These are phyloP conservation scores for Eimeria maxima DNA, from an alignment of 169 alveolate genomes.

Conservation along the genomic window DNA sequence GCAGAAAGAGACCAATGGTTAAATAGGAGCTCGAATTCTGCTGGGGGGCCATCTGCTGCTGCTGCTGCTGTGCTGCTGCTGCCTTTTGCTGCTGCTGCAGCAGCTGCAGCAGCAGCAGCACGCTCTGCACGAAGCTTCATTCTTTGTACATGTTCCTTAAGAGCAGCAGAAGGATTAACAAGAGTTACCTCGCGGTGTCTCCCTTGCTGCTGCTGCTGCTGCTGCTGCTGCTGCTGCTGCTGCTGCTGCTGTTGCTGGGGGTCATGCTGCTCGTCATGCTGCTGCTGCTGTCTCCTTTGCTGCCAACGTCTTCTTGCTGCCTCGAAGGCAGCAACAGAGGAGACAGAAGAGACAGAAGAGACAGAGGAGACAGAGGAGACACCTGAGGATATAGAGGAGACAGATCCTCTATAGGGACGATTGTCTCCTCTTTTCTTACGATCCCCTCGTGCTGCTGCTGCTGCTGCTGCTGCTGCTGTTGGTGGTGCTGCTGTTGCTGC, in stretches of 20 bases:
- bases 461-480: neutral
- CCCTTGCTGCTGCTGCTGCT: neutral
- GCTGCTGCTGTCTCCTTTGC: no score
- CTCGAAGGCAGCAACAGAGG: no score
- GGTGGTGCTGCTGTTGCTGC: no score
- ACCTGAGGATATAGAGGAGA: no score
- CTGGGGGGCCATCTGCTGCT: slow-evolving; percentile 2
- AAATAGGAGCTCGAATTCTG: neutral
- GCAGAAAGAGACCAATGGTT: neutral
- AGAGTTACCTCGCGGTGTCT: neutral
- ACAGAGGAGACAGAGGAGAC: no score
- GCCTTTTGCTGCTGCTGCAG: slow-evolving; percentile 15
- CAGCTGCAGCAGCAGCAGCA: slow-evolving; percentile 31
- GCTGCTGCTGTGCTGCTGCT: neutral
- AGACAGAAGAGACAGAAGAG: no score
- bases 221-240: neutral
- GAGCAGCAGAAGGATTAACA: neutral
- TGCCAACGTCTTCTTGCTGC: no score
- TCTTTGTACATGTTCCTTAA: neutral
- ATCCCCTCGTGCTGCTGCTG: neutral
- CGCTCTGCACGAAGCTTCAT: slow-evolving; percentile 36
- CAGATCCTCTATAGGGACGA: no score
- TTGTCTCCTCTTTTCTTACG: no score
- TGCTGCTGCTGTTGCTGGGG: no score
- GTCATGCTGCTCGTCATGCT: no score